A percentile compares a stretch with the other conserved stretches of the same genome.
Conservation (phyloP, 495 filamentous ascomycete genomes). For the Aspergillus sparsus region DNA sequence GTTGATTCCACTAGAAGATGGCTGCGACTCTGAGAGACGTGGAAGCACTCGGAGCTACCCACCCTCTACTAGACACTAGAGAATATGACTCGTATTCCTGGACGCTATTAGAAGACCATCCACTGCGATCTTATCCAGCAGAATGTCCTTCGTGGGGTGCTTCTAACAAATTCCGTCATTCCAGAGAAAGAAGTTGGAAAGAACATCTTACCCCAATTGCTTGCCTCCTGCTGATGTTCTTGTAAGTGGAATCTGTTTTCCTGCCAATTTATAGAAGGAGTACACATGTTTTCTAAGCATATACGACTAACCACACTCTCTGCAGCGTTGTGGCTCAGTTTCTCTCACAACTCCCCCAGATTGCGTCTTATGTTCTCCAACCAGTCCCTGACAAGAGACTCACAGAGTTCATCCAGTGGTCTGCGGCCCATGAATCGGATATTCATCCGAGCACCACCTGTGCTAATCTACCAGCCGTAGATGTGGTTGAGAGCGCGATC, state of each 20-base stretch:
- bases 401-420: constrained; percentile 20
- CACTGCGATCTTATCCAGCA: constrained; percentile 41
- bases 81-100: constrained; percentile 37
- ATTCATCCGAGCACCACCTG: constrained; percentile 57
- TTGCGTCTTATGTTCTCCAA: constrained; percentile 22
- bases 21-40: constrained; percentile 2
- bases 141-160: constrained; percentile 36
- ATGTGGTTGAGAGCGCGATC: constrained; percentile 59
- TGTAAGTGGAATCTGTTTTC: constrained; percentile 28
- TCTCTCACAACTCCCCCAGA: constrained; percentile 21
- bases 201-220: constrained; percentile 28
- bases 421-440: constrained; percentile 17
- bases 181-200: constrained; percentile 25
- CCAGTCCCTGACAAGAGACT: constrained; percentile 3
- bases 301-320: background rate
- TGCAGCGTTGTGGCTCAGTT: constrained; percentile 27
- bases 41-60: constrained; percentile 6
- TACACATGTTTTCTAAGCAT: background rate
- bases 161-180: constrained; percentile 22
- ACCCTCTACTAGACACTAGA: constrained; percentile 14
- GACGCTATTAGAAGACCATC: constrained; percentile 42
- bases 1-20: constrained; percentile 1
- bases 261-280: background rate
- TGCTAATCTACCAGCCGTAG: constrained; percentile 67
- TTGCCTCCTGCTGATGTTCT: constrained; percentile 34